Conservation (phyloP, 495 filamentous ascomycete genomes). For the Lepidopterella palustris region DNA sequence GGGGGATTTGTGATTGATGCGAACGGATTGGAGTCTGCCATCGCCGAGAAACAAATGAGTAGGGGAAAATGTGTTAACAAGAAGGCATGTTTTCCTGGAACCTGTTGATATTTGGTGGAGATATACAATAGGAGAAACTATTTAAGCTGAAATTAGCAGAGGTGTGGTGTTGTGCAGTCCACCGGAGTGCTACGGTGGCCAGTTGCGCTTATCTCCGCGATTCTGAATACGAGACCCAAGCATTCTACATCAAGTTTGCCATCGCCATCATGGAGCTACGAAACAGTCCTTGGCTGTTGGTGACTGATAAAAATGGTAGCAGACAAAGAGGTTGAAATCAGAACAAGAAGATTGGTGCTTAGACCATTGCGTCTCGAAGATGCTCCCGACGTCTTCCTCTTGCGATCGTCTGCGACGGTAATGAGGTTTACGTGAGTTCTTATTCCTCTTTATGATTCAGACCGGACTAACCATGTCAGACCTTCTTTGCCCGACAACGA, state of each 20-base stretch:
- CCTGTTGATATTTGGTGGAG: no score
- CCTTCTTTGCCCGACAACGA: slow-evolving; percentile 7
- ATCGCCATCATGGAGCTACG: not conserved
- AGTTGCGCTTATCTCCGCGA: not conserved
- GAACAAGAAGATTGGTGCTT: slow-evolving; percentile 23
- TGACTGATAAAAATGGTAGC: not conserved
- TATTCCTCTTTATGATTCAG: not conserved
- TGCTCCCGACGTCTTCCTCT: slow-evolving; percentile 17
- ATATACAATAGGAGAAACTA: no score
- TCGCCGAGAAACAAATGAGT: no score
- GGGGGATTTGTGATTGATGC: no score
- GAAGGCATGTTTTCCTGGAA: no score
- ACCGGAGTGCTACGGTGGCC: not conserved
- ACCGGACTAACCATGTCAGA: not conserved
- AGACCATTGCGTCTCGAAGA: slow-evolving; percentile 22
- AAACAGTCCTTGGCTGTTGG: not conserved
- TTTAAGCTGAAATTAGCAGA: no score
- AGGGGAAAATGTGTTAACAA: no score
- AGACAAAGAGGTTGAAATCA: slow-evolving; percentile 10
- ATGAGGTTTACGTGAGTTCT: not conserved
- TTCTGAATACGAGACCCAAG: not conserved
- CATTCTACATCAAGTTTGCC: no score
- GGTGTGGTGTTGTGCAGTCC: no score
- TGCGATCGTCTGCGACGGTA: slow-evolving; percentile 15
- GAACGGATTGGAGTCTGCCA: no score